Evolutionary conservation across 192 early-diverging fungal genomes (phyloP).

Genomic region (Spizellomyces punctatus): DNA sequence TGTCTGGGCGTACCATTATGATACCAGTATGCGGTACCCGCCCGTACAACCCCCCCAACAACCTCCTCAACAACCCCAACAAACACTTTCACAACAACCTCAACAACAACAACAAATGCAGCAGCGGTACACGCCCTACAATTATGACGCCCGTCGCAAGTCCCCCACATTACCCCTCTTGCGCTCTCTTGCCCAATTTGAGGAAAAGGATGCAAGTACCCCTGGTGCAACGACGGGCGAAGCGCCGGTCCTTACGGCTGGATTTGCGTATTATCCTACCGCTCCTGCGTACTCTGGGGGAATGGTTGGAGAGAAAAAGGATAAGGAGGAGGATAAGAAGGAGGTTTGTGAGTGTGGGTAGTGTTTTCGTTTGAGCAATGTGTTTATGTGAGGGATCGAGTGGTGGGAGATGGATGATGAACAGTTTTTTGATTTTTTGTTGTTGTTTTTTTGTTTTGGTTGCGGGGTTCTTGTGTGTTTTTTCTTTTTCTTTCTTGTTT

Average conservation of each 20-base stretch:
- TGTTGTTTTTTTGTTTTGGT: neutral
- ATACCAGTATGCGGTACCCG: neutral
- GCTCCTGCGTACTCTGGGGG: neutral
- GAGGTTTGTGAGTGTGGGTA: neutral
- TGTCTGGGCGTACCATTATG: too few relatives aligned
- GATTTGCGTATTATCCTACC: neutral
- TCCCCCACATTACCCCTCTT: neutral
- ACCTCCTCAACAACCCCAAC: neutral
- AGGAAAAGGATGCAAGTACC: neutral
- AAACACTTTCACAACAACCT: neutral
- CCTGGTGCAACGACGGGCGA: neutral
- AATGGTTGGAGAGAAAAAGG: neutral
- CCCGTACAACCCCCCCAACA: neutral
- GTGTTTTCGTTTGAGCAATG: too few relatives aligned
- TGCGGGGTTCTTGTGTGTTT: neutral
- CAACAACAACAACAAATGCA: slow-evolving; percentile 8
- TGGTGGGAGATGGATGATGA: neutral
- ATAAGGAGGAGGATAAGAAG: neutral
- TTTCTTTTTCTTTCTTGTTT: neutral
- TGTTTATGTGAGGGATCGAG: neutral
- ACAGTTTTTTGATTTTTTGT: neutral
- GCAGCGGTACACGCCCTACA: neutral
- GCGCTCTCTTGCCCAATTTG: neutral
- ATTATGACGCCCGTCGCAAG: neutral
- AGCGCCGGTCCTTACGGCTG: neutral